phyloP scores from a whole-genome alignment of 2,329 filamentous ascomycete genomes.

The Calonectria honghensis region DNA sequence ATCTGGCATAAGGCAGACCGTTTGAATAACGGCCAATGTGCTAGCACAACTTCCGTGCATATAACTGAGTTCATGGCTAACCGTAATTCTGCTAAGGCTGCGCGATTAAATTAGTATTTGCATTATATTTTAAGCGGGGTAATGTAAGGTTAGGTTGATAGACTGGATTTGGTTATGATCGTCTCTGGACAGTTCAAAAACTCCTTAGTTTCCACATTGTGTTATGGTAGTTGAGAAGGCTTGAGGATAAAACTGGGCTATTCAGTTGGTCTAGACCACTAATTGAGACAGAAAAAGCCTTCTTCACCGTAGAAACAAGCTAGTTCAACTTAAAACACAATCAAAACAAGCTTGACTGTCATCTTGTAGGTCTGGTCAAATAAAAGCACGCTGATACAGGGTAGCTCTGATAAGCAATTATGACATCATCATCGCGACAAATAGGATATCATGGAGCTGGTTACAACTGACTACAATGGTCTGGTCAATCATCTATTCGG shows the following conservation, averaged over 20 bases:
- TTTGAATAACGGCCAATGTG: conserved; percentile 4
- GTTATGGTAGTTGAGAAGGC: neutral
- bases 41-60: neutral
- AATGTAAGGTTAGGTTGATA: neutral
- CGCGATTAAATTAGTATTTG: conserved; percentile 20
- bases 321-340: neutral
- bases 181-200: neutral
- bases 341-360: too few species aligned
- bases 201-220: neutral
- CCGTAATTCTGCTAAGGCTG: neutral
- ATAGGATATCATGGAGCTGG: neutral
- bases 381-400: neutral
- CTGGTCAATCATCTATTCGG: neutral
- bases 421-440: neutral
- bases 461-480: neutral
- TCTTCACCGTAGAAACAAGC: neutral
- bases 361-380: neutral
- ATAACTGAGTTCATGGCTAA: neutral
- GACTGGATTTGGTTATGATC: neutral
- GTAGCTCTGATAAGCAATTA: neutral
- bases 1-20: neutral
- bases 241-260: neutral
- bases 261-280: neutral
- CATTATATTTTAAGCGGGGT: neutral
- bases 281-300: neutral